Evolutionary conservation across 441 rosid genomes (phyloP), one percentile per base, ranked within the genome.

Genomic region (Hura crepitans): DNA sequence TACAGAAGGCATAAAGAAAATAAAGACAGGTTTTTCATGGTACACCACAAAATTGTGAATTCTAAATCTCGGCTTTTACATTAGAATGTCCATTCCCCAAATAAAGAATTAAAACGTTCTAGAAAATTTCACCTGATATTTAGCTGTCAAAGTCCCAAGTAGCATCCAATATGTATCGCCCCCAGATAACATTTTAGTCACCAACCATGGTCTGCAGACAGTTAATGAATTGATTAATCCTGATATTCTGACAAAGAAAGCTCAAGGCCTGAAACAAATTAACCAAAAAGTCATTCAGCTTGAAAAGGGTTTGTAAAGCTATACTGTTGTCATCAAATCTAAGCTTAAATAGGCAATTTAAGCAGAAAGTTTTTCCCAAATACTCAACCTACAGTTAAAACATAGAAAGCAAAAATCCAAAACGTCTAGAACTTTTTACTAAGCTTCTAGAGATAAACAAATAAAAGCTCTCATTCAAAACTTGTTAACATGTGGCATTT

Each of bases 151-250:
- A 55, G 46, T 65, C 72, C 79, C 55, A 37, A 46, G 35, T 47
- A 76, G 42, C 13, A 37, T 33, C 64, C 13, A 30, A 46, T 49
- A 63, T 33, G 57, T 25, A 53, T 65, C 72, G 49, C 28, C 37
- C 67, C 65, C 10, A 1, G 60, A 71, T 61, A 79, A 17, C 27
- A 54, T 76, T 60, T 63, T 78, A 53, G 66, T 31, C 43, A 72
- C 72, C 42, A 84, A 76, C 85, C 81, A 86, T 1, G 87, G 87
- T 72, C 90, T 86, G 81, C 72, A 74, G 43, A 66, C 8, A 53
- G 63, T 37, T 30, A 20, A 62, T 49, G 30, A 25, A 55, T 30
- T 58, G 13, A 39, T 18, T 45, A 49, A 35, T 27, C 35, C 28
- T 43, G n/a, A 4, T 23, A 31, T 43, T 65, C 47, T 14, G 39